Base-by-base conservation (phyloP, 768 basidiomycete species). In the Lactarius trivialis region DNA sequence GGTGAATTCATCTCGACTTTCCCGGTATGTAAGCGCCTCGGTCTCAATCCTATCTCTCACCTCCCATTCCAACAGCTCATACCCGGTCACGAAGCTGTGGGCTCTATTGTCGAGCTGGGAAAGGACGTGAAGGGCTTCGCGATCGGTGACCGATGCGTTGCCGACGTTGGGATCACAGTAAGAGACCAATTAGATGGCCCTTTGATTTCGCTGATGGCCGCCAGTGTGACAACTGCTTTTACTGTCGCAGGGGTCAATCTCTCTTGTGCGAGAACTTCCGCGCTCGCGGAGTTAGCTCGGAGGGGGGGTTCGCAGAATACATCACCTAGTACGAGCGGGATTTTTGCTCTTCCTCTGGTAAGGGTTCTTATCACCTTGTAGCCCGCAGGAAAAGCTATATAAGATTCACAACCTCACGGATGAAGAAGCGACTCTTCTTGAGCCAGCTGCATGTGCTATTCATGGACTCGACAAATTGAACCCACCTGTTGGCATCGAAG, bases 221-320 rank as follows among this genome's bases (percentile, higher is more conserved):
- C 55, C 30, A 91, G 89, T 94, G 93, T 75, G 88, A 85, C 8
- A 79, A 78, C 62, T 95, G 93, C 74, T 92, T 93, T 76, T 93
- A 85, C 76, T 95, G 93, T 74, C 83, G 91, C 56, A 82, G 90
- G 49, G 92, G 91, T n/a, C 77, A 90, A 69, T 81, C 84, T 21
- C 78, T 94, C 11, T 76, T 92, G 59, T 96, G 93, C 75, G 92
- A 94, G 73, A 80, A 91, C 76, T 93, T 93, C 74, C 78, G 85
- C 60, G 82, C 88, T 7, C 82, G 86, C 14, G 93, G 93, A 53
- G 88, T 93, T 50, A 89, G 85, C 21, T 75, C 82, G 67, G 85
- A 89, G 65, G 93, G 93, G 60, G 93, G 91, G 30, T 96, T 96
- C 71, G 91, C 92, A 8, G 91, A 93, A 71, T 94, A 93, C 75